phyloP scores from a whole-genome alignment of 805 yeast genomes.

The Metschnikowia anglica region DNA sequence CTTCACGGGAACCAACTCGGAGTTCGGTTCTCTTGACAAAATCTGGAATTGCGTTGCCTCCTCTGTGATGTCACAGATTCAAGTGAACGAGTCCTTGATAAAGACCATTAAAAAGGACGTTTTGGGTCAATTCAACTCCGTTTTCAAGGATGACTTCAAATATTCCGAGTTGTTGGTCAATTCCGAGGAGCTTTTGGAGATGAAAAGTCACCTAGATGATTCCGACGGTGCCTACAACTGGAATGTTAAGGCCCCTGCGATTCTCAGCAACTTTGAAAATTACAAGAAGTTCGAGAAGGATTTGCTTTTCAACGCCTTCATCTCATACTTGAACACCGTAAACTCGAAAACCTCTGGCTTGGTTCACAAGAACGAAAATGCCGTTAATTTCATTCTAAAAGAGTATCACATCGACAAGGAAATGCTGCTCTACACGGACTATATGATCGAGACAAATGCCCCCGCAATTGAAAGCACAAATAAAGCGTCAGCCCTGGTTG shows the following conservation, averaged over 20 bases:
- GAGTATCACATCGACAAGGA: slow-evolving; percentile 39
- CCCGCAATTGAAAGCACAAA: slow-evolving; percentile 5
- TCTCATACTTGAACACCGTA: slow-evolving; percentile 53
- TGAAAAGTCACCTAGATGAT: slow-evolving; percentile 27
- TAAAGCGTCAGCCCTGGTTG: neutral
- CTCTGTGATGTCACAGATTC: slow-evolving; percentile 49
- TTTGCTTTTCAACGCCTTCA: slow-evolving; percentile 58
- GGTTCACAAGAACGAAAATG: slow-evolving; percentile 51
- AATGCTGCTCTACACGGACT: slow-evolving; percentile 38
- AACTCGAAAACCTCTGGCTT: slow-evolving; percentile 26
- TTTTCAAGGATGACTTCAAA: slow-evolving; percentile 51
- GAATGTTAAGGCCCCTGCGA: slow-evolving; percentile 75
- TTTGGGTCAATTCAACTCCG: slow-evolving; percentile 52
- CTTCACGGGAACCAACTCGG: slow-evolving; percentile 22
- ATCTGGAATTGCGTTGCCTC: slow-evolving; percentile 48
- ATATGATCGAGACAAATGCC: slow-evolving; percentile 26
- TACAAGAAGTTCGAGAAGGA: slow-evolving; percentile 63
- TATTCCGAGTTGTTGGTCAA: slow-evolving; percentile 56
- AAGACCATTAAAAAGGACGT: slow-evolving; percentile 52
- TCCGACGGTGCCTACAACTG: slow-evolving; percentile 55
- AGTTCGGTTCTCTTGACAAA: slow-evolving; percentile 43
- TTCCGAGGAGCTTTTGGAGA: slow-evolving; percentile 44
- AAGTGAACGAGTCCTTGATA: slow-evolving; percentile 49
- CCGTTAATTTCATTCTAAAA: slow-evolving; percentile 61
- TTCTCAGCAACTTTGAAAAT: slow-evolving; percentile 70